Percentiles rank a stretch among this genome's conserved stretches.
Conservation (phyloP, 1,284 basidiomycete genomes). For the Violaceomyces palustris region DNA sequence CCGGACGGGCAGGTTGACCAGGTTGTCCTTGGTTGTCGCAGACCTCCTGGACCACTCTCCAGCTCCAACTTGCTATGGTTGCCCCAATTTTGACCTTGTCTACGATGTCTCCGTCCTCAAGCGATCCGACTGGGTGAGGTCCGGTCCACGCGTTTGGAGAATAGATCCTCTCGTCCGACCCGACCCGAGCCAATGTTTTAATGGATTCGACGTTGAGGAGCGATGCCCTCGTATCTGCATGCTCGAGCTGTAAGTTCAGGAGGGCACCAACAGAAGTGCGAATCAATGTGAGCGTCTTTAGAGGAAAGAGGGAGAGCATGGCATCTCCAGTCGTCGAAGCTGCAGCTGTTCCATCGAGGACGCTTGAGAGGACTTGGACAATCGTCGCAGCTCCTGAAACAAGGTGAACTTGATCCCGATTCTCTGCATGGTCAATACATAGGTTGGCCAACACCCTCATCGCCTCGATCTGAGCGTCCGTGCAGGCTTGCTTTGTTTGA, state of each 20-base stretch:
- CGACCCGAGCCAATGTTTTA: slow-evolving; percentile 9
- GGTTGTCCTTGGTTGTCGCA: slow-evolving; percentile 6
- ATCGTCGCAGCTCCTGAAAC: not conserved
- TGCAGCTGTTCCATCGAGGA: too few species aligned
- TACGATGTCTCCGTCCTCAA: slow-evolving; percentile 12
- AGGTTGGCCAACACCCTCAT: slow-evolving; percentile 40
- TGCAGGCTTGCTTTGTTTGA: slow-evolving; percentile 2
- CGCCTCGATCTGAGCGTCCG: slow-evolving; percentile 30
- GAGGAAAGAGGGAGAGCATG: slow-evolving; percentile 13
- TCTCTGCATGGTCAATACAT: slow-evolving; percentile 39
- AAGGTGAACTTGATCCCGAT: slow-evolving; percentile 12
- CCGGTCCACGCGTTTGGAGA: slow-evolving; percentile 17
- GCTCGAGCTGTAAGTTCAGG: slow-evolving; percentile 71
- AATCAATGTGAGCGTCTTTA: slow-evolving; percentile 61
- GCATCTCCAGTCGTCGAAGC: too few species aligned
- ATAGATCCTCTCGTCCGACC: slow-evolving; percentile 21
- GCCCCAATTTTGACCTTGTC: slow-evolving; percentile 19
- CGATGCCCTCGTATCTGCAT: slow-evolving; percentile 55
- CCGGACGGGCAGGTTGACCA: not conserved
- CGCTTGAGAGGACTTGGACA: not conserved
- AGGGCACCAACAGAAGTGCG: slow-evolving; percentile 73
- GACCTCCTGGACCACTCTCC: slow-evolving; percentile 26
- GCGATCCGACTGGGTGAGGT: slow-evolving; percentile 9
- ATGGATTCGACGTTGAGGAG: slow-evolving; percentile 13
- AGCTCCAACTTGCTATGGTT: slow-evolving; percentile 20